A percentile compares a stretch with the other conserved stretches of the same genome.
phyloP scores from a whole-genome alignment of 306 rosid species.

The Corylus avellana region DNA sequence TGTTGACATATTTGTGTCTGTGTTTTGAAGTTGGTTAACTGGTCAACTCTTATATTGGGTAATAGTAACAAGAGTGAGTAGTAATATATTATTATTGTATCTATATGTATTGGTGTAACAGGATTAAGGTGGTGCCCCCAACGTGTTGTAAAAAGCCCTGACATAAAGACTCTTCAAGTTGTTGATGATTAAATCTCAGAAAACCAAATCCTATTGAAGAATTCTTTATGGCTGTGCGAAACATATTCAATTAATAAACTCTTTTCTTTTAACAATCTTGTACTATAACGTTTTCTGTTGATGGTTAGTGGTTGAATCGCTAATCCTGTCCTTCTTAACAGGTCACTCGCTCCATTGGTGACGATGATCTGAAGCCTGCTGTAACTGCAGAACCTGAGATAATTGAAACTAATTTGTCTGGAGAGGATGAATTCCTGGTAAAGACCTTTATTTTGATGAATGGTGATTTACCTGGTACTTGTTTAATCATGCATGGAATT shows the following conservation, averaged over 20 bases:
- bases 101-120: background rate
- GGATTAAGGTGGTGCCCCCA: background rate
- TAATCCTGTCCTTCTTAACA: constrained; percentile 24
- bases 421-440: constrained; percentile 82
- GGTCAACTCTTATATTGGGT: background rate
- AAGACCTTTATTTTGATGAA: background rate
- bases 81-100: background rate
- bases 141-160: background rate
- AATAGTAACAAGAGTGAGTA: background rate
- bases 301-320: background rate
- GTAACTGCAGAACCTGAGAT: constrained; percentile 97
- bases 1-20: background rate
- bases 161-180: background rate
- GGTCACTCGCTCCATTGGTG: constrained; percentile 98
- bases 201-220: background rate
- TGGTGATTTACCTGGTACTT: constrained; percentile 4
- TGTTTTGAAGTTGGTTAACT: too few relatives aligned
- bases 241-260: background rate
- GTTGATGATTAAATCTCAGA: background rate
- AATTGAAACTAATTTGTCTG: constrained; percentile 56
- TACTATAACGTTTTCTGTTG: background rate
- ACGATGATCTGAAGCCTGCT: constrained; percentile 89
- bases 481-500: background rate
- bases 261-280: background rate
- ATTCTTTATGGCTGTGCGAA: background rate